phyloP scores from a whole-genome alignment of 2,329 filamentous ascomycete species.

The Alternaria metachromatica region DNA sequence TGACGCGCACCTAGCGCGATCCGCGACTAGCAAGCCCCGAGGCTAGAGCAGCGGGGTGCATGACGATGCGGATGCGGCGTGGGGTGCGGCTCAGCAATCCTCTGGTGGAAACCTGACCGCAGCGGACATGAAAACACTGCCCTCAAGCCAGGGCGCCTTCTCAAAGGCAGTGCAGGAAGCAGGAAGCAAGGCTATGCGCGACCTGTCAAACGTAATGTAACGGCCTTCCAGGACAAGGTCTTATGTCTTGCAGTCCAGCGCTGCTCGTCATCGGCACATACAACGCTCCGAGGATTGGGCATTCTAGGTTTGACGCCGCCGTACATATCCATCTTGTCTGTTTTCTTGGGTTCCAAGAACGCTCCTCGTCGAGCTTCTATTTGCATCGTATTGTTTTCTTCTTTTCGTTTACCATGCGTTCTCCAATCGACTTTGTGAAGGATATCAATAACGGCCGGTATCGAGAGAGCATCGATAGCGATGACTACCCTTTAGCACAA shows the following conservation, averaged over 20 bases:
- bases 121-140: slow-evolving; percentile 26
- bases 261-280: slow-evolving; percentile 20
- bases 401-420: slow-evolving; percentile 24
- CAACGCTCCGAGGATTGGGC: slow-evolving; percentile 21
- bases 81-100: slow-evolving; percentile 6
- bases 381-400: neutral
- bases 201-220: slow-evolving; percentile 11
- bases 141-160: slow-evolving; percentile 9
- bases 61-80: slow-evolving; percentile 12
- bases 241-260: slow-evolving; percentile 1
- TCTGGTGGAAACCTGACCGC: slow-evolving; percentile 19
- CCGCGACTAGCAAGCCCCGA: slow-evolving; percentile 10
- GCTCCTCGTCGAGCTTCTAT: neutral
- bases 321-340: slow-evolving; percentile 15
- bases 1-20: neutral
- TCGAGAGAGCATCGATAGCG: slow-evolving; percentile 31
- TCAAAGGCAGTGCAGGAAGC: slow-evolving; percentile 6
- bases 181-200: slow-evolving; percentile 7
- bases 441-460: slow-evolving; percentile 27
- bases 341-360: slow-evolving; percentile 14
- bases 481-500: slow-evolving; percentile 23
- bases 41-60: slow-evolving; percentile 22
- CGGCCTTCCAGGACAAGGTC: slow-evolving; percentile 7
- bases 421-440: slow-evolving; percentile 34
- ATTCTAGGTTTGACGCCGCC: slow-evolving; percentile 16